These are phyloP conservation scores for Inosperma sp. DNA, from an alignment of 768 basidiomycete species.

Conservation along the genomic window DNA sequence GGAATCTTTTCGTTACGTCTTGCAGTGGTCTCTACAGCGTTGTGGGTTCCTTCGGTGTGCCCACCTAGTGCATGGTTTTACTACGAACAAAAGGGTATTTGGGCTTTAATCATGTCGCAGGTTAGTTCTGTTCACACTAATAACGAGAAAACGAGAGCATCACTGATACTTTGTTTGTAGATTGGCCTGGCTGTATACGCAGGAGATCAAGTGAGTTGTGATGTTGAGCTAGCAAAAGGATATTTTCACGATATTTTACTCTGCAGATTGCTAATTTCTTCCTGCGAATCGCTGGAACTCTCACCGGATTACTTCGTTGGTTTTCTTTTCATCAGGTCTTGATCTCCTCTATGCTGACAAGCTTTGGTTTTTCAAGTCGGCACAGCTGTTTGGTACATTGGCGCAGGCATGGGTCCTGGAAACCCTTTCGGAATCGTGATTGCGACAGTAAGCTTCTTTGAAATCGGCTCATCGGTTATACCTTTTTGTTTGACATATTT, in stretches of 20 bases:
- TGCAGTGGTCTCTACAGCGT: conserved; percentile 37
- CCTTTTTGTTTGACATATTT: background rate
- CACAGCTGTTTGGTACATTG: conserved; percentile 43
- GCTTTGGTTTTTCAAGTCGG: conserved; percentile 24
- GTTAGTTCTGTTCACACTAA: conserved; percentile 16
- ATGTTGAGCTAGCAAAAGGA: background rate
- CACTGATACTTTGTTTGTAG: conserved; percentile 14
- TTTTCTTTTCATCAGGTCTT: background rate
- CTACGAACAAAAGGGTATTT: conserved; percentile 39
- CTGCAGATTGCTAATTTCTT: conserved; percentile 33
- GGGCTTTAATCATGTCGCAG: conserved; percentile 46
- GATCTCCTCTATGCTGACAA: background rate
- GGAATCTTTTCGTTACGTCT: conserved; percentile 39
- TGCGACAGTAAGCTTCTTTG: conserved; percentile 29
- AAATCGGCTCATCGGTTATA: background rate
- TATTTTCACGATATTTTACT: background rate
- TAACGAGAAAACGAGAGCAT: background rate
- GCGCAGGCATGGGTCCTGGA: conserved; percentile 33
- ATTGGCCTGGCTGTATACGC: conserved; percentile 39
- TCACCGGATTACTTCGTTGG: conserved; percentile 34
- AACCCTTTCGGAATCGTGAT: conserved; percentile 41
- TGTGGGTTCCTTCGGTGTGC: conserved; percentile 41
- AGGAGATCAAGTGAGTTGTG: conserved; percentile 36
- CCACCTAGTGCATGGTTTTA: conserved; percentile 38
- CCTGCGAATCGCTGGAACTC: conserved; percentile 31